A percentile compares a stretch with the other conserved stretches of the same genome.
Evolutionary conservation across 495 filamentous ascomycete species (phyloP).

Genomic region (Hypoxylon rickii): DNA sequence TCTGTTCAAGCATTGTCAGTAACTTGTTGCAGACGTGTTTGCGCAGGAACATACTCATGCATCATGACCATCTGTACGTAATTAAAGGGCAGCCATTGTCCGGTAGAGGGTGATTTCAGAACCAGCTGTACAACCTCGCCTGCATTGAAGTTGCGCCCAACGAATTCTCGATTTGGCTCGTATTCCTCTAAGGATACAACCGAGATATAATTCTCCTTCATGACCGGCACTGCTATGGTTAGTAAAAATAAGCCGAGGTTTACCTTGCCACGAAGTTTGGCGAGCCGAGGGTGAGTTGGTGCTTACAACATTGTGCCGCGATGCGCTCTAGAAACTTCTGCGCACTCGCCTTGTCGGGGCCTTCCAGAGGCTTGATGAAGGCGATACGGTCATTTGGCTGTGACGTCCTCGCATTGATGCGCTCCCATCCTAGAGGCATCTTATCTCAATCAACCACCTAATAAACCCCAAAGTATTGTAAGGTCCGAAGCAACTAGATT

Average conservation of each 20-base stretch:
- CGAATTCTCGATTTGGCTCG: conserved; percentile 72
- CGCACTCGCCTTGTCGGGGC: conserved; percentile 59
- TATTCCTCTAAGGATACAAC: conserved; percentile 80
- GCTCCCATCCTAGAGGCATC: conserved; percentile 72
- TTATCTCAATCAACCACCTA: conserved; percentile 10
- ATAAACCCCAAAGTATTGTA: no score
- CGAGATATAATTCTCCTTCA: conserved; percentile 68
- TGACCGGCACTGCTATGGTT: conserved; percentile 67
- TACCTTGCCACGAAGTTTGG: no score
- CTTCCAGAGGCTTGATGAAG: conserved; percentile 76
- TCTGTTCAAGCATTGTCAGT: conserved; percentile 38
- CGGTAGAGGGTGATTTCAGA: conserved; percentile 61
- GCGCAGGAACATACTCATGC: conserved; percentile 55
- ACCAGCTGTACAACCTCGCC: conserved; percentile 84
- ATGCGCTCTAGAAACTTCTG: conserved; percentile 75
- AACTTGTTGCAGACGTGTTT: background rate
- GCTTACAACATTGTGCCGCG: conserved; percentile 70
- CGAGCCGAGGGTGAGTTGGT: background rate
- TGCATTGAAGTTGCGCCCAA: conserved; percentile 80
- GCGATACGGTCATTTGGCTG: conserved; percentile 71
- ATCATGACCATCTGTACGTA: conserved; percentile 88
- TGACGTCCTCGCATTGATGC: conserved; percentile 67
- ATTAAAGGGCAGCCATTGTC: conserved; percentile 73
- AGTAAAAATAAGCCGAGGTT: background rate
- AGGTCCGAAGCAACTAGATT: no score